Percentiles rank a stretch among this genome's conserved stretches.
These are phyloP conservation scores for Vigna trinervia DNA, from an alignment of 306 rosid genomes.

Conservation along the genomic window DNA sequence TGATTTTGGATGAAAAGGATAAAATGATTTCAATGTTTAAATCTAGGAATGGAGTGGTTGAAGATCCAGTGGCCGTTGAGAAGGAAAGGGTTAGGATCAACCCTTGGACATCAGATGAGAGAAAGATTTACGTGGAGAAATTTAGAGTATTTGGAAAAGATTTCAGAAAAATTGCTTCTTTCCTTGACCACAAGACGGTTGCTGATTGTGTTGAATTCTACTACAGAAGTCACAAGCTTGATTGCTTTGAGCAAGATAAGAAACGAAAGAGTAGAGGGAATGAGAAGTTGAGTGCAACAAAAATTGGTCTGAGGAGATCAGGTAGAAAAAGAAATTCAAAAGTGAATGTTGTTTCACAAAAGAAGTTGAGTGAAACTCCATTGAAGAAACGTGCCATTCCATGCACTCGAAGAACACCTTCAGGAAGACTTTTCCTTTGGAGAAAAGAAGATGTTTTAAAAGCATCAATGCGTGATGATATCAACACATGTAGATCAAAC, in stretches of 20 bases:
- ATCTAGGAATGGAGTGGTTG: conserved; percentile 79
- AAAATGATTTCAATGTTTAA: conserved; percentile 61
- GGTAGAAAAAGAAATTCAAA: conserved; percentile 68
- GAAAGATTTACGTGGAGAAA: conserved; percentile 64
- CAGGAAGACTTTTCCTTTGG: conserved; percentile 53
- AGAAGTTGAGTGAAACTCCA: conserved; percentile 76
- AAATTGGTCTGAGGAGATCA: conserved; percentile 54
- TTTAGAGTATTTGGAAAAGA: conserved; percentile 73
- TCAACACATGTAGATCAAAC: conserved; percentile 40
- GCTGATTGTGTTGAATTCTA: conserved; percentile 94
- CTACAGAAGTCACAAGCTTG: conserved; percentile 83
- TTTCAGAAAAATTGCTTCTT: conserved; percentile 78
- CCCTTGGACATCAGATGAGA: conserved; percentile 87
- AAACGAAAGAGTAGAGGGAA: conserved; percentile 59
- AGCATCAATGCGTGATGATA: conserved; percentile 45
- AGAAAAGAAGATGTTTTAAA: conserved; percentile 48
- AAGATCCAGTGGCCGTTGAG: conserved; percentile 87
- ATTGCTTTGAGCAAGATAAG: conserved; percentile 61
- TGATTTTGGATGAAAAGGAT: conserved; percentile 77
- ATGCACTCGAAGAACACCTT: conserved; percentile 45
- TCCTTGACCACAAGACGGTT: conserved; percentile 78
- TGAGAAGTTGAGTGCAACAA: conserved; percentile 45
- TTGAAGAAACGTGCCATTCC: conserved; percentile 52
- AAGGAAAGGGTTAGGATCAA: conserved; percentile 77
- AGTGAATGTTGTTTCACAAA: conserved; percentile 66